Evolutionary conservation across 2,329 filamentous ascomycete genomes (phyloP), one percentile per base, ranked within the genome.

Genomic region (Diaporthe capsici): DNA sequence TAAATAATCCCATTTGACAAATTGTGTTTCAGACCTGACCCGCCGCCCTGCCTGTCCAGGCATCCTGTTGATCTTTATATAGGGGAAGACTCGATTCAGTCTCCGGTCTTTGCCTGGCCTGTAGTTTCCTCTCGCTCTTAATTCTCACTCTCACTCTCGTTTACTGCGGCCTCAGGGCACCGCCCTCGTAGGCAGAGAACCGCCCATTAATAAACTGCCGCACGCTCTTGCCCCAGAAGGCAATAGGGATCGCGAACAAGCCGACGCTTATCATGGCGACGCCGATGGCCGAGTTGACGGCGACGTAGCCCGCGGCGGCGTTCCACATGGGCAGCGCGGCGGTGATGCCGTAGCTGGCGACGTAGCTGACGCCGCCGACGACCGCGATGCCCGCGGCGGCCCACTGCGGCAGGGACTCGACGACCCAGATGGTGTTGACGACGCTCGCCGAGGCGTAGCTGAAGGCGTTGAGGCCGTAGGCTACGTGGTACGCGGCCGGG

Each of bases 171-270:
- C 79, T 78, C 63, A 81, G 28, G 7, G 79, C 80, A 17, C 80
- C 80, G 2, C 75, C 79, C 49, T 81, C 76, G 22, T 77, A 80
- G 4, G 58, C 47, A 4, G 76, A 76, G 79, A 80, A 81, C 31
- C 73, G 74, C 6, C 78, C 76, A n/a, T 78, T 58, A 34, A 81
- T 80, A 42, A 78, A 80, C 71, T 81, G 80, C 8, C 80, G 76
- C 63, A 81, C 73, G 34, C 67, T 79, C 73, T 78, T 79, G 3
- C 80, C 80, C 79, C 80, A 81, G 72, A 81, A 81, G 2, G 80
- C 80, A 1, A 80, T 57, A 1, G 80, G 80, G 37, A 81, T 74
- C 12, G 75, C 79, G 6, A 81, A 63, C 22, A 78, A 61, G 13
- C 80, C 80, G n/a, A 81, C 73, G 1, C 72, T n/a, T 22, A 79